Conservation (phyloP, 169 alveolate species). For the Cryptosporidium muris region DNA sequence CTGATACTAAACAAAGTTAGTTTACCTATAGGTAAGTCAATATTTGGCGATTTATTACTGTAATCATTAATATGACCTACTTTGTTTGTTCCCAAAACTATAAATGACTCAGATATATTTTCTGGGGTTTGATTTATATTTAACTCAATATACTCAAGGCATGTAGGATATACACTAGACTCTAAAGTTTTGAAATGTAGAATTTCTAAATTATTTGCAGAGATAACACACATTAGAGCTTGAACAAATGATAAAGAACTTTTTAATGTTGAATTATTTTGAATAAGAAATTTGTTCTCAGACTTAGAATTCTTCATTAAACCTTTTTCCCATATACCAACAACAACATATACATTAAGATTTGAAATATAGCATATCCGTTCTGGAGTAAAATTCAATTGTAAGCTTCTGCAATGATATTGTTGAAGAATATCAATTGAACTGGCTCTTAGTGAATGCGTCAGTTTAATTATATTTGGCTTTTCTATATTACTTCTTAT, state of each 20-base stretch:
- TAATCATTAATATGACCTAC: neutral
- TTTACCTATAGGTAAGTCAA: slow-evolving; percentile 1
- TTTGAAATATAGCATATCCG: slow-evolving; percentile 33
- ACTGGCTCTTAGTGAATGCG: slow-evolving; percentile 12
- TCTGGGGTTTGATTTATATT: neutral
- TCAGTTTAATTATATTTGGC: neutral
- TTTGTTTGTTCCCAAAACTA: slow-evolving; percentile 48
- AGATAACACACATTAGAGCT: slow-evolving; percentile 29
- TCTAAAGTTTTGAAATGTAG: slow-evolving; percentile 5
- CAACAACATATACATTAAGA: slow-evolving; percentile 47
- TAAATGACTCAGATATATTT: slow-evolving; percentile 18
- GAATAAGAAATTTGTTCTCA: neutral
- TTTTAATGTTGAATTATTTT: neutral
- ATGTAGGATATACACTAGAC: slow-evolving; percentile 33
- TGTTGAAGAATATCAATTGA: slow-evolving; percentile 45
- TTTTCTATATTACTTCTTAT: neutral
- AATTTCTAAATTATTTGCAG: slow-evolving; percentile 29
- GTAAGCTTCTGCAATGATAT: slow-evolving; percentile 37
- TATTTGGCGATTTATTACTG: neutral
- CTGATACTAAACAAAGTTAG: slow-evolving; percentile 1
- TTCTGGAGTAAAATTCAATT: slow-evolving; percentile 57
- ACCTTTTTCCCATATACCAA: slow-evolving; percentile 23
- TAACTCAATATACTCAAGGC: slow-evolving; percentile 41
- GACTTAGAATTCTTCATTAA: neutral
- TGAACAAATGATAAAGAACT: neutral